A percentile compares a stretch with the other conserved stretches of the same genome.
Conservation (phyloP, 441 rosid species). For the Syzygium syzygioides region DNA sequence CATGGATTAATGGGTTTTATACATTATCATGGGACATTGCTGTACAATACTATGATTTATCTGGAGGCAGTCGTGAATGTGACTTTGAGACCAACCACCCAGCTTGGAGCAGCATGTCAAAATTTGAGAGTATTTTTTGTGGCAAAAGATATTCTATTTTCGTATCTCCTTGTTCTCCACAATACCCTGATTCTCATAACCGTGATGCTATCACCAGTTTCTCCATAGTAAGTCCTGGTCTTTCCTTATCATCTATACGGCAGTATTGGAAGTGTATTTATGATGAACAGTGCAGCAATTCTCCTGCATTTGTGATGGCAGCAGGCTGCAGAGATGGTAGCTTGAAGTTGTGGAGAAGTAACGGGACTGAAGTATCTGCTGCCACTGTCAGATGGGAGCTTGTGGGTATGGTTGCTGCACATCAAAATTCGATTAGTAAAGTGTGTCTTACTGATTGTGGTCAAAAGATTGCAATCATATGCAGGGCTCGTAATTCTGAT, state of each 20-base stretch:
- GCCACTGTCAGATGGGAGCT: conserved; percentile 52
- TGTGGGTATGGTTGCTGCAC: conserved; percentile 65
- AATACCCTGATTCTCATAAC: conserved; percentile 59
- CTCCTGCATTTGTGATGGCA: conserved; percentile 68
- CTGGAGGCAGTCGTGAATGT: conserved; percentile 39
- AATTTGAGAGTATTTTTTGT: conserved; percentile 41
- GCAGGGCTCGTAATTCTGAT: conserved; percentile 28
- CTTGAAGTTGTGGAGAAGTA: conserved; percentile 81
- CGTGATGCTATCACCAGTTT: conserved; percentile 58
- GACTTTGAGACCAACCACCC: conserved; percentile 34
- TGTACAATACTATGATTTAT: conserved; percentile 44
- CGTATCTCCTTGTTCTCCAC: conserved; percentile 55
- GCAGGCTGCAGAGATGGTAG: conserved; percentile 82
- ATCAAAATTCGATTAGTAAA: conserved; percentile 51
- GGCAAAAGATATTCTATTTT: conserved; percentile 46
- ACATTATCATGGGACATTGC: conserved; percentile 74
- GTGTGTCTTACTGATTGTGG: conserved; percentile 64
- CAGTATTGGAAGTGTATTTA: conserved; percentile 19
- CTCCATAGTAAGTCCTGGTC: conserved; percentile 53
- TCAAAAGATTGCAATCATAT: conserved; percentile 63
- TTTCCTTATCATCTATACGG: conserved; percentile 24
- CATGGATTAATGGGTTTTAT: conserved; percentile 60
- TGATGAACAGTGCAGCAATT: conserved; percentile 20
- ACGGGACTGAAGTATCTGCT: conserved; percentile 29
- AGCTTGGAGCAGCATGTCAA: conserved; percentile 25